Evolutionary conservation across 1,284 basidiomycete species (phyloP), one percentile per base, ranked within the genome.

Genomic region (Cutaneotrichosporon cutaneum): DNA sequence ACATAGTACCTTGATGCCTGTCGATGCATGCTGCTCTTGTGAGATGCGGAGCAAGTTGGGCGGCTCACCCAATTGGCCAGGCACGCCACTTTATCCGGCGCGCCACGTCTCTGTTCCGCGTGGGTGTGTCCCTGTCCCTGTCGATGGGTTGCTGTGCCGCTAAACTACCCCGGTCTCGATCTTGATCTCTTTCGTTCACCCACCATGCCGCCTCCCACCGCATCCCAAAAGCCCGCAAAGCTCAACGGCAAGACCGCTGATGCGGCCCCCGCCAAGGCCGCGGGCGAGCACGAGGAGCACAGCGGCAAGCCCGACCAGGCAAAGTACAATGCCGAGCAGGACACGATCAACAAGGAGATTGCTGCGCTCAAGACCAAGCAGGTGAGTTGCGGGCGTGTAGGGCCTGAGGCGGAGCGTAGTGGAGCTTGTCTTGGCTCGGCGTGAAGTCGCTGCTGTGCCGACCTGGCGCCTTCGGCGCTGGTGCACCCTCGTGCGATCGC

Each of bases 321-420:
- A 52, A 81, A 80, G 33, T 90, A 89, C 77, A 90, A 94, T 64
- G 84, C 83, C 24, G 92, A 95, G 81, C 92, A 95, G 81, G 87
- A 89, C 54, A 85, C 80, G 69, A 80, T 94, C 70, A 93, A 90
- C 80, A 81, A 84, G 42, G 89, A 94, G 74, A 94, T 96, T 72
- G 92, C 92, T 60, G 84, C 81, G 54, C 79, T 92, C 55, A 91
- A 94, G 80, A 77, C 79, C 39, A 88, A 92, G 81, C 80, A 93
- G 66, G 93, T 93, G 73, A 75, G 90, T 85, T 9, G 10, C 13
- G 48, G 5, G 11, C 10, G 27, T 4, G 26, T 5, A 6, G 30
- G 21, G 42, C n/a, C n/a, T n/a, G n/a, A n/a, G 32, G 45, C 26
- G n/a, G 50, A 10, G 56, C 24, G 9, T n/a, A 53, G 50, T 5